phyloP scores from a whole-genome alignment of 768 basidiomycete genomes.

The Tylopilus sp. region DNA sequence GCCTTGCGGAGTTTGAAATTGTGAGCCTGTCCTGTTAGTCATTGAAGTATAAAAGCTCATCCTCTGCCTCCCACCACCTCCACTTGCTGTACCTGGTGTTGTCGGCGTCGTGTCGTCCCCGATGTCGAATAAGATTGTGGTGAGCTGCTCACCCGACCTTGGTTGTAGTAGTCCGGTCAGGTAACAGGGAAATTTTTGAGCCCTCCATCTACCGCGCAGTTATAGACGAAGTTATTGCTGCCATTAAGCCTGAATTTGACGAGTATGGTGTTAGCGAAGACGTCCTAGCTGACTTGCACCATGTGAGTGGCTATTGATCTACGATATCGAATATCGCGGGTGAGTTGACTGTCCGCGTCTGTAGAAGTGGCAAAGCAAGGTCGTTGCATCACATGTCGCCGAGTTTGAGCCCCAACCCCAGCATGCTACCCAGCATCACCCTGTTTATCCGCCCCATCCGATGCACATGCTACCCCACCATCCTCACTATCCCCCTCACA shows the following conservation, averaged over 20 bases:
- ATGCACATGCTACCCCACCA: conserved; percentile 57
- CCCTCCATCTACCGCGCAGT: conserved; percentile 87
- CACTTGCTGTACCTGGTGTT: conserved; percentile 27
- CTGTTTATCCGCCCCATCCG: conserved; percentile 57
- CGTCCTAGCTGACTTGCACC: conserved; percentile 83
- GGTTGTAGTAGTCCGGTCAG: conserved; percentile 51
- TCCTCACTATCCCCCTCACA: conserved; percentile 53
- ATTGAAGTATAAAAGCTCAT: conserved; percentile 41
- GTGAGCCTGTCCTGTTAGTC: conserved; percentile 34
- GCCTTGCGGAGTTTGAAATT: conserved; percentile 43
- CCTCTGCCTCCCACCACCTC: conserved; percentile 33
- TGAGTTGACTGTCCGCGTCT: conserved; percentile 4
- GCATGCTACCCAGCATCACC: conserved; percentile 45
- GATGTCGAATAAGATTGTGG: conserved; percentile 99
- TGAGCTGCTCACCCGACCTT: conserved; percentile 74
- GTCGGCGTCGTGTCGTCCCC: conserved; percentile 32
- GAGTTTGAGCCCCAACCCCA: conserved; percentile 73
- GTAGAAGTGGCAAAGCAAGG: conserved; percentile 96
- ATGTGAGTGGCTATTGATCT: conserved; percentile 52
- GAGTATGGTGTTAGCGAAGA: conserved; percentile 94
- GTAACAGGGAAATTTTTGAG: conserved; percentile 64
- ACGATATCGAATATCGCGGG: conserved; percentile 5
- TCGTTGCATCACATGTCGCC: conserved; percentile 91
- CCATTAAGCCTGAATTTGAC: conserved; percentile 92
- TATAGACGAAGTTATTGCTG: conserved; percentile 92